Conservation (phyloP, 768 basidiomycete species). For the Trametes villosa region DNA sequence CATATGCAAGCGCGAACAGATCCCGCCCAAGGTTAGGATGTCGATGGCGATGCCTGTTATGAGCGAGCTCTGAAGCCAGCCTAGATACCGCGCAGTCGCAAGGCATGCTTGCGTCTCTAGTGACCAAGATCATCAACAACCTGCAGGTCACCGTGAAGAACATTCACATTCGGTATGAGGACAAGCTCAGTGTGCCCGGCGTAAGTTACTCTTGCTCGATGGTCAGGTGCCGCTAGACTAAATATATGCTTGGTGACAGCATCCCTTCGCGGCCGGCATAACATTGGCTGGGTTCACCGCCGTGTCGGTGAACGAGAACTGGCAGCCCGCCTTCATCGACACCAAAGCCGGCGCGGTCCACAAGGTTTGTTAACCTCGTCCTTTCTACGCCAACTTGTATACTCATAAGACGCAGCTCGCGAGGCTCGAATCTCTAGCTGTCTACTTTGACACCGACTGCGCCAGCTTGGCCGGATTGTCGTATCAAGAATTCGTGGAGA, state of each 20-base stretch:
- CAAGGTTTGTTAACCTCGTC: slow-evolving; percentile 57
- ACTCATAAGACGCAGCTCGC: slow-evolving; percentile 62
- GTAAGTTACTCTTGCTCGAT: slow-evolving; percentile 48
- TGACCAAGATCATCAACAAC: slow-evolving; percentile 92
- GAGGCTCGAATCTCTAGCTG: slow-evolving; percentile 80
- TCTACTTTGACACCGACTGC: slow-evolving; percentile 96
- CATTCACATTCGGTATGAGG: slow-evolving; percentile 96
- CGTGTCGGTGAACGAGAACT: slow-evolving; percentile 84
- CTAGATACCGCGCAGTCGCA: slow-evolving; percentile 74
- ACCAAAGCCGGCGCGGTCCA: slow-evolving; percentile 86
- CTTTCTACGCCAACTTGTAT: not conserved
- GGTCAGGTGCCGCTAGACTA: not conserved
- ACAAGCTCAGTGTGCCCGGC: slow-evolving; percentile 89
- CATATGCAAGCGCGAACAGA: slow-evolving; percentile 67
- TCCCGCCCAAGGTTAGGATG: slow-evolving; percentile 47
- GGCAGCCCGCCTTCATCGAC: slow-evolving; percentile 92
- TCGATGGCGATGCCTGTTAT: slow-evolving; percentile 1
- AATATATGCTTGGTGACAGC: slow-evolving; percentile 49
- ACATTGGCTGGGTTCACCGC: slow-evolving; percentile 89
- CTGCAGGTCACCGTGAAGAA: slow-evolving; percentile 94
- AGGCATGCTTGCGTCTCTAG: slow-evolving; percentile 80
- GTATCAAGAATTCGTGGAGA: slow-evolving; percentile 65
- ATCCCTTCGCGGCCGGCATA: slow-evolving; percentile 91
- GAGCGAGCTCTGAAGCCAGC: slow-evolving; percentile 20
- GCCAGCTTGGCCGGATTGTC: slow-evolving; percentile 73